A percentile compares a stretch with the other conserved stretches of the same genome.
Conservation (phyloP, 2,329 filamentous ascomycete species). For the Trichoderma sp. region DNA sequence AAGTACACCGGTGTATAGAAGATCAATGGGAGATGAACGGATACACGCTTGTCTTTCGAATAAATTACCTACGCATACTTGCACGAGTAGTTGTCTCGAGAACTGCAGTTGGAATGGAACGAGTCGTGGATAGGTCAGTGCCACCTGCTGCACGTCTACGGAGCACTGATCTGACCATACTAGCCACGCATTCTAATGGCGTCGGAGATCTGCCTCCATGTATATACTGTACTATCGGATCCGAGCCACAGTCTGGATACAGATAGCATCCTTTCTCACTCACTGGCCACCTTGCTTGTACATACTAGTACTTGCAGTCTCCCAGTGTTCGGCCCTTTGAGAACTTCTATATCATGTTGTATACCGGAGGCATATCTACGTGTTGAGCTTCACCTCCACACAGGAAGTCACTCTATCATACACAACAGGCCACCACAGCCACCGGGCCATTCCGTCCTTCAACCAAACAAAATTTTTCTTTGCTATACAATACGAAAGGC, state of each 20-base stretch:
- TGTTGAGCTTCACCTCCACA: not conserved
- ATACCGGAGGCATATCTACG: not conserved
- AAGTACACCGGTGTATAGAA: not conserved
- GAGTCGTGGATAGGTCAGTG: not conserved
- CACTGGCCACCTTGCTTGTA: not conserved
- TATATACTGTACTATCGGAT: not conserved
- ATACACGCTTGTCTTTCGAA: not conserved
- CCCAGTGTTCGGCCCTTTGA: not conserved
- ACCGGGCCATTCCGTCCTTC: not conserved
- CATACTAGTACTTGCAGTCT: not conserved
- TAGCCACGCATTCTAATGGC: not conserved
- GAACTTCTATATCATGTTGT: not conserved
- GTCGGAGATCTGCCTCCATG: not conserved
- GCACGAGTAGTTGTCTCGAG: not conserved
- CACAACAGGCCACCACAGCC: not conserved
- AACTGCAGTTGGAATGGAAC: not conserved
- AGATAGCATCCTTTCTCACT: not conserved
- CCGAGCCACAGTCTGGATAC: not conserved
- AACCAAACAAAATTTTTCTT: not conserved
- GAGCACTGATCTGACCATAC: not conserved
- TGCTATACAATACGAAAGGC: not conserved
- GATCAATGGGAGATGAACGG: not conserved
- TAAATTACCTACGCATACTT: not conserved
- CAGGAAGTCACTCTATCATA: not conserved
- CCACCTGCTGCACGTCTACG: constrained; percentile 7